Conservation (phyloP, 257 asterid species). For the Linderniella brevidens region DNA sequence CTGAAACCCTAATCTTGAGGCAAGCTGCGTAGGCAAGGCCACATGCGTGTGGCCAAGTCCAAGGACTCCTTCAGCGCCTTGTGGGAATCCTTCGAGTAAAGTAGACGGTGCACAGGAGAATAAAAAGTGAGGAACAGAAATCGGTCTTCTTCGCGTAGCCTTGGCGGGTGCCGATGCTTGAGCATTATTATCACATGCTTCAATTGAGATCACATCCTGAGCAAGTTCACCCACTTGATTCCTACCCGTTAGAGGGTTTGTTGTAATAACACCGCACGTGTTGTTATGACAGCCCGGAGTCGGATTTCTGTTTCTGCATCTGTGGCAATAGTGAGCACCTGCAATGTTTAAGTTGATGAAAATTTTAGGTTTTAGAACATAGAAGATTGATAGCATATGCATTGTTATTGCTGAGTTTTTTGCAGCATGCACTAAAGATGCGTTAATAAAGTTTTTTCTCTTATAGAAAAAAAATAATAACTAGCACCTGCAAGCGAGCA, state of each 20-base stretch:
- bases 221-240: background rate
- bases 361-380: too few relatives aligned
- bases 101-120: background rate
- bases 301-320: too few relatives aligned
- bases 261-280: background rate
- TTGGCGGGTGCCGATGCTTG: background rate
- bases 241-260: background rate
- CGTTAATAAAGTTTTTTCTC: too few relatives aligned
- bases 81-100: background rate
- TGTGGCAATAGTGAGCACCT: too few relatives aligned
- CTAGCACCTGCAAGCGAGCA: background rate
- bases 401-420: too few relatives aligned
- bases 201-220: background rate
- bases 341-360: too few relatives aligned
- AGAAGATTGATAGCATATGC: too few relatives aligned
- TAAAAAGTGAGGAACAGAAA: background rate
- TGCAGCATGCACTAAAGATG: too few relatives aligned
- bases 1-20: background rate
- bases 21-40: background rate
- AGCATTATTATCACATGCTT: background rate
- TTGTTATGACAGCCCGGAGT: background rate
- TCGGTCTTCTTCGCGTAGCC: too few relatives aligned
- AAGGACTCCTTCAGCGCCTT: background rate
- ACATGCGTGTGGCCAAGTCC: background rate
- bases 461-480: too few relatives aligned